phyloP scores from a whole-genome alignment of 1,284 basidiomycete species.

The Pulveroboletus ridleyi region DNA sequence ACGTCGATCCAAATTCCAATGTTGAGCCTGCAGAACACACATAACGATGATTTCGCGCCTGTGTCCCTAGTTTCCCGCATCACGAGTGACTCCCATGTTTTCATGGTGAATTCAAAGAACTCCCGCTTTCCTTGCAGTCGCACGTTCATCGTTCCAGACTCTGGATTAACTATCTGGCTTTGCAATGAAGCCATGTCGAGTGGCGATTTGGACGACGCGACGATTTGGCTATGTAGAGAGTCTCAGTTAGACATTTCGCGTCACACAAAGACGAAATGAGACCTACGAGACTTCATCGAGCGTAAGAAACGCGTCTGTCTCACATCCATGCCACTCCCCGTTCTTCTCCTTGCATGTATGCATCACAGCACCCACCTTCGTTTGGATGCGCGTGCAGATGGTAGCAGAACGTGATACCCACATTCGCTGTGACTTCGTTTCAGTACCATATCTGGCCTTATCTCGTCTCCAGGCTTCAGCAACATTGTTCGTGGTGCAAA shows the following conservation, averaged over 20 bases:
- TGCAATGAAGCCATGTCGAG: neutral
- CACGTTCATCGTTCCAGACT: neutral
- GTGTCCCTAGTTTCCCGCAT: neutral
- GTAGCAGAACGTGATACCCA: neutral
- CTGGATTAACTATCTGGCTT: neutral
- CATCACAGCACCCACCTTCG: neutral
- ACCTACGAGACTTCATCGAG: constrained; percentile 4
- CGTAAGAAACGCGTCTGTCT: neutral
- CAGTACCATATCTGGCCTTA: neutral
- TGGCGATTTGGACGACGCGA: neutral
- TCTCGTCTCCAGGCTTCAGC: neutral
- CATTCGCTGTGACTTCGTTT: constrained; percentile 12
- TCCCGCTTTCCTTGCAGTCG: too few species aligned
- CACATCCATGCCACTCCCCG: neutral
- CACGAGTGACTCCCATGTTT: too few species aligned
- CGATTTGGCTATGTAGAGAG: neutral
- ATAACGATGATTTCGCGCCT: neutral
- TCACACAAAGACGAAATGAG: too few species aligned
- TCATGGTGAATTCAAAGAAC: too few species aligned
- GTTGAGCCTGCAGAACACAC: neutral
- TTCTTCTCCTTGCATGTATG: neutral
- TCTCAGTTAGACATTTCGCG: too few species aligned
- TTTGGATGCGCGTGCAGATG: accelerated
- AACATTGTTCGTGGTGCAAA: neutral
- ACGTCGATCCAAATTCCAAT: neutral